phyloP scores from a whole-genome alignment of 2,329 filamentous ascomycete species.

The Chaetomium globosum region DNA sequence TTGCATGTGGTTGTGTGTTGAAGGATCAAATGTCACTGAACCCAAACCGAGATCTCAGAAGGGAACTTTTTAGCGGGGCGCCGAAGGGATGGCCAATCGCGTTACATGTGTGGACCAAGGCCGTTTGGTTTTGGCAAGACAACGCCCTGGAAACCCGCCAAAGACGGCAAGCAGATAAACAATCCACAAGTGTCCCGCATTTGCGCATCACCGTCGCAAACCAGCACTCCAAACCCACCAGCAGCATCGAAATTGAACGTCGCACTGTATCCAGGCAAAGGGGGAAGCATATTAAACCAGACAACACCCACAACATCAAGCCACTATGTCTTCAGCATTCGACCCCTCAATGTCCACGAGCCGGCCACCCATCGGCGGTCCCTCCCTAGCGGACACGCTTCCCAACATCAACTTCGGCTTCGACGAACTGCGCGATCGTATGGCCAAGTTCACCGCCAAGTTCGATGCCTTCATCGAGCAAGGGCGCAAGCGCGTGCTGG shows the following conservation, averaged over 20 bases:
- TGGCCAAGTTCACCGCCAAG: constrained; percentile 85
- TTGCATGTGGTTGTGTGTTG: constrained; percentile 5
- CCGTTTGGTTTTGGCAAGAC: constrained; percentile 18
- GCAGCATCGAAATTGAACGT: constrained; percentile 7
- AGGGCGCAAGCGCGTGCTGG: constrained; percentile 82
- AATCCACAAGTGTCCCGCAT: constrained; percentile 21
- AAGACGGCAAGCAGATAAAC: constrained; percentile 34
- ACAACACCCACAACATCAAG: neutral
- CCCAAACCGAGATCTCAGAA: neutral
- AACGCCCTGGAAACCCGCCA: constrained; percentile 33
- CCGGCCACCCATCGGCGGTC: constrained; percentile 58
- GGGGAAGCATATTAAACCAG: neutral
- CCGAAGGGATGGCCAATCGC: neutral
- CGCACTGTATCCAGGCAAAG: neutral
- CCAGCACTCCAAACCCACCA: neutral
- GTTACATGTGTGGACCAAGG: neutral
- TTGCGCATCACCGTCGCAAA: constrained; percentile 9
- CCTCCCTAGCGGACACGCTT: constrained; percentile 74
- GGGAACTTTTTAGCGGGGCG: constrained; percentile 26
- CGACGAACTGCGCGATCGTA: constrained; percentile 90
- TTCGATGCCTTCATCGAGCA: constrained; percentile 96
- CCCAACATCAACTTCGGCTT: constrained; percentile 95
- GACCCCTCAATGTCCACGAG: constrained; percentile 70
- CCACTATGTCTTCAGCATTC: constrained; percentile 62
- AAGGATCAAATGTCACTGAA: constrained; percentile 5